Base-by-base conservation (phyloP, 192 early-diverging fungal genomes). In the Coemansia sp. region DNA sequence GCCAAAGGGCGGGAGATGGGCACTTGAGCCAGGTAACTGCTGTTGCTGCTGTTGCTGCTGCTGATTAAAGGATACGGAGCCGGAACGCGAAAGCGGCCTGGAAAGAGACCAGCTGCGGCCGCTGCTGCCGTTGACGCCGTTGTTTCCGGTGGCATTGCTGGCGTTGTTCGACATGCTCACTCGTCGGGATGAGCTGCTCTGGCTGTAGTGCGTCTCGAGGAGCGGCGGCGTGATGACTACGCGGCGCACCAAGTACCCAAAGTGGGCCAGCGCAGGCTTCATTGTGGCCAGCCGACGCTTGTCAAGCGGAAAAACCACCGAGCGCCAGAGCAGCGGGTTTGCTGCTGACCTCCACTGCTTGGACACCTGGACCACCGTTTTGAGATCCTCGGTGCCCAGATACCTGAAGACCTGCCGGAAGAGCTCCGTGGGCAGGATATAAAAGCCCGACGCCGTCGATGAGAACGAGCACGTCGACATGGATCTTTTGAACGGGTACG, bases 301-400 rank as follows among this genome's bases (percentile, higher is more conserved):
- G 32, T 81, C 79, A 3, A 81, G 72, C 36, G 79, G 79, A 30
- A 81, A 75, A 0, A 60, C 59, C 79, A 81, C 72, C 46, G 69
- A 68, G 64, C 74, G 69, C 79, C 79, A 81, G 18, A 81, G 69
- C 28, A 81, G 57, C 49, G 74, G 71, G 36, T 70, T 72, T 16
- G 61, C 79, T 20, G 74, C 74, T 11, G 79, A 72, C 49, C 68
- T 64, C 74, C 74, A 76, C 64, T 81, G 74, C 32, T 70, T 61
- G 32, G 69, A 76, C 55, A 81, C 70, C 61, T 61, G 66, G 4
- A 73, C 79, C 3, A 65, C 74, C 5, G 60, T 36, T 24, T 65
- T 61, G 6, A 81, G 67, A 34, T 76, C 70, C 7, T 75, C 79
- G 27, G 32, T 47, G 45, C 34, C 53, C 52, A 76, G 54, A 29